Conservation (phyloP, 805 yeast genomes). For the Dipodascus albidus region DNA sequence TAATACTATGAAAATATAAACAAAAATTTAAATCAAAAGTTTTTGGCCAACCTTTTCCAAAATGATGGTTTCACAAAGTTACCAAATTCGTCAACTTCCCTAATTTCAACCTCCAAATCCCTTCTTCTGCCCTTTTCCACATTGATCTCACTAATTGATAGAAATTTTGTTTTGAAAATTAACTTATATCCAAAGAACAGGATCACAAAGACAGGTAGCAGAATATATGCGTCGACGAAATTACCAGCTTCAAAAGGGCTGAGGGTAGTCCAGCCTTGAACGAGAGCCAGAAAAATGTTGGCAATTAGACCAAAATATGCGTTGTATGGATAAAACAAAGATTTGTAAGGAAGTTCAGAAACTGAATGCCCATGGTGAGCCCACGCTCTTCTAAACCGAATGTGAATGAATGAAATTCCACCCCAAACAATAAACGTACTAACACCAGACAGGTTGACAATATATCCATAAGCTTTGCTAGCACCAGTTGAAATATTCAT, state of each 20-base stretch:
- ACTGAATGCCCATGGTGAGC: conserved; percentile 28
- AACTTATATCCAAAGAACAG: conserved; percentile 28
- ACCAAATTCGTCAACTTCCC: background rate
- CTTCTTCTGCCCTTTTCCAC: conserved; percentile 31
- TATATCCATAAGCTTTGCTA: conserved; percentile 45
- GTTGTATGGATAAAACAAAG: conserved; percentile 40
- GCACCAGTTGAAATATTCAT: conserved; percentile 51
- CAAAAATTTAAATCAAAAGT: conserved; percentile 4
- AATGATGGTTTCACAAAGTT: background rate
- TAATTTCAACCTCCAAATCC: conserved; percentile 19
- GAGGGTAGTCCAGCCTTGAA: conserved; percentile 58
- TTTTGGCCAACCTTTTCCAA: conserved; percentile 5
- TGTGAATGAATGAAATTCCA: conserved; percentile 40
- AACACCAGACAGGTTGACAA: conserved; percentile 53
- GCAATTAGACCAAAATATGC: conserved; percentile 39
- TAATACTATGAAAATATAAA: no score
- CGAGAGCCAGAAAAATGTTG: conserved; percentile 41
- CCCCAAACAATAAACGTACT: conserved; percentile 64
- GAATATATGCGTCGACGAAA: conserved; percentile 50
- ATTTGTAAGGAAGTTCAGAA: conserved; percentile 41
- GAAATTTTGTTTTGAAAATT: conserved; percentile 31
- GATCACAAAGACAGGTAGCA: conserved; percentile 46
- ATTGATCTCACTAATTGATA: conserved; percentile 30
- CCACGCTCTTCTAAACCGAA: conserved; percentile 45
- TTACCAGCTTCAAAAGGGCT: conserved; percentile 46